Conservation (phyloP, 805 yeast species). For the Yarrowia porcina region DNA sequence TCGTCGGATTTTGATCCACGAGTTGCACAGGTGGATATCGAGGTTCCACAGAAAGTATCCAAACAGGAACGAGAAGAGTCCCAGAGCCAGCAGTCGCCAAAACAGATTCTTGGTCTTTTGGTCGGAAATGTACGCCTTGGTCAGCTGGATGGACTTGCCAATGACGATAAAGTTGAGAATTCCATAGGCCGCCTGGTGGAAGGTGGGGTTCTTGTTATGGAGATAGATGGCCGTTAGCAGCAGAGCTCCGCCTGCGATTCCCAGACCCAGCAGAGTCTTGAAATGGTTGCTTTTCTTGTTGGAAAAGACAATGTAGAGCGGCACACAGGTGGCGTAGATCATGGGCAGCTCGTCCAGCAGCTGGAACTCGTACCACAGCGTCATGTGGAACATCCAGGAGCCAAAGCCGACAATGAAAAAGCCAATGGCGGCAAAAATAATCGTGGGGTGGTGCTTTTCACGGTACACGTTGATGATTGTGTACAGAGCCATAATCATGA, state of each 20-base stretch:
- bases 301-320: conserved; percentile 78
- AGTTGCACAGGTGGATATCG: conserved; percentile 74
- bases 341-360: conserved; percentile 93
- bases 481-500: conserved; percentile 55
- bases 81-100: conserved; percentile 53
- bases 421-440: conserved; percentile 68
- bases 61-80: conserved; percentile 58
- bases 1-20: conserved; percentile 58
- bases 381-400: conserved; percentile 95
- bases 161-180: conserved; percentile 71
- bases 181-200: conserved; percentile 87
- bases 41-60: conserved; percentile 88
- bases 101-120: conserved; percentile 47
- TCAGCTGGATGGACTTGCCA: conserved; percentile 52
- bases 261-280: conserved; percentile 47
- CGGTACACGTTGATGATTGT: conserved; percentile 59
- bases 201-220: conserved; percentile 71
- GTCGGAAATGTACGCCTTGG: conserved; percentile 53
- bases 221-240: conserved; percentile 69
- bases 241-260: conserved; percentile 53
- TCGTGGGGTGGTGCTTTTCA: conserved; percentile 66
- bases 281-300: conserved; percentile 47
- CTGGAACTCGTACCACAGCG: conserved; percentile 83
- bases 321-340: conserved; percentile 97
- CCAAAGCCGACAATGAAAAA: conserved; percentile 90